phyloP scores from a whole-genome alignment of 2,329 filamentous ascomycete species.

The Curvularia eragrostidis region DNA sequence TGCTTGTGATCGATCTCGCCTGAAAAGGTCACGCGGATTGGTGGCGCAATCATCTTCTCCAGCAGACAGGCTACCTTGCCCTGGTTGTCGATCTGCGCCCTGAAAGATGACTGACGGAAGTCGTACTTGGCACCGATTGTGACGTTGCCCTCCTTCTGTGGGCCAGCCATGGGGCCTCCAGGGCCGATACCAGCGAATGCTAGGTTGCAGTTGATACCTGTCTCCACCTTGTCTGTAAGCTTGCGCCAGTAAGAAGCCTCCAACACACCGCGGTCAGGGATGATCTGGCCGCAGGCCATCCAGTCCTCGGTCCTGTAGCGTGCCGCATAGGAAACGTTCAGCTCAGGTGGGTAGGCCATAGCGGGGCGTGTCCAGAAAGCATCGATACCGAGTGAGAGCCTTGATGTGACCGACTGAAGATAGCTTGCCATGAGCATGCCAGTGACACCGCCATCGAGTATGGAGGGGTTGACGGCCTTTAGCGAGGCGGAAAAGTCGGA shows the following conservation, averaged over 20 bases:
- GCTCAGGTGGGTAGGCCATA: constrained; percentile 86
- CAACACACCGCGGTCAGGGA: constrained; percentile 79
- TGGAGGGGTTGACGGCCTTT: constrained; percentile 95
- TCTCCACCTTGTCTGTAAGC: constrained; percentile 93
- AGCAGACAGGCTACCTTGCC: constrained; percentile 91
- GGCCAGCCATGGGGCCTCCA: constrained; percentile 69
- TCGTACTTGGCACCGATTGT: constrained; percentile 97
- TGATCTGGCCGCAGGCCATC: constrained; percentile 89
- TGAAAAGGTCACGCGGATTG: constrained; percentile 92
- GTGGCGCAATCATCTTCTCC: constrained; percentile 94
- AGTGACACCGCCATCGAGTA: constrained; percentile 88
- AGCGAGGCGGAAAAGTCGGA: constrained; percentile 90
- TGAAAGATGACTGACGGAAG: constrained; percentile 93
- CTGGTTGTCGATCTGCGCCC: constrained; percentile 92
- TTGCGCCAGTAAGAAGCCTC: constrained; percentile 94
- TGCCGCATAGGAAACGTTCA: constrained; percentile 85
- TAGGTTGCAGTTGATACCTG: constrained; percentile 92
- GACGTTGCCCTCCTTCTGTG: constrained; percentile 84
- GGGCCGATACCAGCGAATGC: constrained; percentile 72
- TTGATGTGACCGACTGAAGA: constrained; percentile 88
- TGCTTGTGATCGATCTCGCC: constrained; percentile 96
- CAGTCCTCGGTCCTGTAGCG: constrained; percentile 92
- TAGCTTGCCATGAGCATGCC: constrained; percentile 97
- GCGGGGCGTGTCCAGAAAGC: constrained; percentile 91
- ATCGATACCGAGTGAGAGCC: constrained; percentile 86